Base-by-base conservation (phyloP, 2,329 filamentous ascomycete species). In the Calonectria multiphialidica region DNA sequence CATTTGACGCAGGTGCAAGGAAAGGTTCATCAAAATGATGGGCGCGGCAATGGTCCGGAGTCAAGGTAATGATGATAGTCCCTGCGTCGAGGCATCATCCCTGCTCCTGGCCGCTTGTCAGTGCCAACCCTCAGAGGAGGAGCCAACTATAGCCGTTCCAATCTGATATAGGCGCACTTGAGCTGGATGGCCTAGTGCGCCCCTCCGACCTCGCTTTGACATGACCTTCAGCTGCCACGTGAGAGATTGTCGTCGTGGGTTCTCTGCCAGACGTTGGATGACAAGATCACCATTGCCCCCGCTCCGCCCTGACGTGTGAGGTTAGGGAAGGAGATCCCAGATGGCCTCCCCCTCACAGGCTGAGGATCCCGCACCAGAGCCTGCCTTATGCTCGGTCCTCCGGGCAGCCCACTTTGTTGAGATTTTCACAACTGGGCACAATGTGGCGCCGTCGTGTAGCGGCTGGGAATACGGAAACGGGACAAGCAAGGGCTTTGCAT, bases 401-500 rank as follows among this genome's bases (percentile, higher is more conserved):
- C 33, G 37, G 25, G 30, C 63, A 66, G 23, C 55, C 59, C 65
- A 65, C 59, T 68, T 42, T 28, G 33, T 33, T 33, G 47, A 64
- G 23, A 37, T 47, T 67, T 57, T 61, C 28, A 49, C 37, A 28
- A 47, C 53, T 59, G 53, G 21, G 53, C 53, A 40, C 53, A 44
- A 64, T 55, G 64, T 57, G 44, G 63, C 57, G 63, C 40, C 40
- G 40, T 64, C 45, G 68, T 53, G 25, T 42, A 63, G 44, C 10
- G 33, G 25, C 57, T 55, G 12, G 44, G 37, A 63, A 37, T 33
- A 33, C 37, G 37, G 68, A 53, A 45, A 50, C 25, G 28, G n/a
- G 73, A 75, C 21, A 42, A 50, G 28, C 66, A 49, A 74, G 69
- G 74, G 59, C 66, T 67, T 68, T 76, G 68, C 74, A 73, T 76